Evolutionary conservation across 306 rosid genomes (phyloP).

Genomic region (Leucaena leucocephala): DNA sequence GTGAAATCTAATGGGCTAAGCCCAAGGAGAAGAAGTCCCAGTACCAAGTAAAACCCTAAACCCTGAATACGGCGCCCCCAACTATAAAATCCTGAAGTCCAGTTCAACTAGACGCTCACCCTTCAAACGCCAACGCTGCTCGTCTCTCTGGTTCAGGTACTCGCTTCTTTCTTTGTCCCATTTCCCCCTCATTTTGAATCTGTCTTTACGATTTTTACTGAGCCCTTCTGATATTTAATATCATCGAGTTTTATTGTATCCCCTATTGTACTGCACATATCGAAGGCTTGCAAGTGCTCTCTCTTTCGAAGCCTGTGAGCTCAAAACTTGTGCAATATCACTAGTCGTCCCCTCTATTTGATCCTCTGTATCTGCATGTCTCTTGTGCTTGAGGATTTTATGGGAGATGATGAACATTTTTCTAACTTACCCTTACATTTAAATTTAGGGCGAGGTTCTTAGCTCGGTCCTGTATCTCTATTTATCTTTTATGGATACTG

Average conservation of each 20-base stretch:
- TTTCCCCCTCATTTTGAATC: neutral
- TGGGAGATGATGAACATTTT: constrained; percentile 47
- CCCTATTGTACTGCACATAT: constrained; percentile 47
- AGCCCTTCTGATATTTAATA: neutral
- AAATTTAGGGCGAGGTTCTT: neutral
- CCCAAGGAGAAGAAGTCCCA: neutral
- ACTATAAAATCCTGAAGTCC: neutral
- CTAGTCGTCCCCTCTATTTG: constrained; percentile 31
- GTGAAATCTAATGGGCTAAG: neutral
- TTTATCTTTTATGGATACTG: neutral
- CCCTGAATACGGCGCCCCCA: constrained; percentile 28
- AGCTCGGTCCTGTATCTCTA: neutral
- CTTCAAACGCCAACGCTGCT: neutral
- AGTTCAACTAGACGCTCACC: neutral
- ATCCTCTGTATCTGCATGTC: constrained; percentile 39
- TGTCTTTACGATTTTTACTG: neutral
- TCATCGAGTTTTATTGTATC: neutral
- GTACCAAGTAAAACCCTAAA: constrained; percentile 47
- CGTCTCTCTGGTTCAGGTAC: neutral
- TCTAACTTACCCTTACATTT: neutral
- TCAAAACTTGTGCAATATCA: constrained; percentile 35
- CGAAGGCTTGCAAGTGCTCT: constrained; percentile 69
- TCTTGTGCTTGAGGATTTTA: constrained; percentile 43
- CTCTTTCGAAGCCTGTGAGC: constrained; percentile 32
- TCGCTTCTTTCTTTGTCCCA: neutral